phyloP scores from a whole-genome alignment of 768 basidiomycete species.

The Pleurotus platypus region DNA sequence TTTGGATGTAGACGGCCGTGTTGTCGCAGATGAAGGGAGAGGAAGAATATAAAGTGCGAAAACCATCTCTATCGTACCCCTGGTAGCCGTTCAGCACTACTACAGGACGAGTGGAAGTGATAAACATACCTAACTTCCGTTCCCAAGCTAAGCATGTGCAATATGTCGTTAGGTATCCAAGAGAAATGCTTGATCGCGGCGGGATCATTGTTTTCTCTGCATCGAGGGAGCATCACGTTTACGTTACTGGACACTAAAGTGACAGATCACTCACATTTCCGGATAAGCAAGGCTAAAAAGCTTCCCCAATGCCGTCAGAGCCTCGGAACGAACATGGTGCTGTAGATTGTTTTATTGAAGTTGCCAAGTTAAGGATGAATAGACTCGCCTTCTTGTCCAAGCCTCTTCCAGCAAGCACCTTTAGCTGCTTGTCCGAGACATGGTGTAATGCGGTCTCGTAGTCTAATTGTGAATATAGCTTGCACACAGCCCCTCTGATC shows the following conservation, averaged over 20 bases:
- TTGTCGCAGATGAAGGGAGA: conserved; percentile 45
- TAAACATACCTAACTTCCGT: conserved; percentile 54
- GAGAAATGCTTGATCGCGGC: conserved; percentile 76
- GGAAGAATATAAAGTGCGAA: conserved; percentile 81
- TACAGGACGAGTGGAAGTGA: no score
- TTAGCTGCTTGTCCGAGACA: conserved; percentile 60
- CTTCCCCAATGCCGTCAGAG: conserved; percentile 71
- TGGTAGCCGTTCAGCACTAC: conserved; percentile 17
- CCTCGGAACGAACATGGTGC: conserved; percentile 67
- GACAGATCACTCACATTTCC: conserved; percentile 69
- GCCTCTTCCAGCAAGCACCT: conserved; percentile 64
- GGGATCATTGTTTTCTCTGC: conserved; percentile 76
- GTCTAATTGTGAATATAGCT: conserved; percentile 77
- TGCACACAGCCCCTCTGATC: conserved; percentile 82
- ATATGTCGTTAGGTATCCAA: conserved; percentile 85
- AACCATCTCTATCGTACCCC: conserved; percentile 61
- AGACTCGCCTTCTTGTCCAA: conserved; percentile 78
- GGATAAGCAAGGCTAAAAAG: conserved; percentile 81
- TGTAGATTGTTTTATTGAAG: conserved; percentile 19
- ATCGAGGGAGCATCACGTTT: conserved; percentile 1
- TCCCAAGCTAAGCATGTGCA: conserved; percentile 50
- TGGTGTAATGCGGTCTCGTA: conserved; percentile 89
- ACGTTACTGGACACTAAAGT: not conserved
- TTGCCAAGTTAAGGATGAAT: not conserved
- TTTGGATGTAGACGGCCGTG: conserved; percentile 33